Conservation (phyloP, 2,329 filamentous ascomycete species). For the Ascochyta rabiei region DNA sequence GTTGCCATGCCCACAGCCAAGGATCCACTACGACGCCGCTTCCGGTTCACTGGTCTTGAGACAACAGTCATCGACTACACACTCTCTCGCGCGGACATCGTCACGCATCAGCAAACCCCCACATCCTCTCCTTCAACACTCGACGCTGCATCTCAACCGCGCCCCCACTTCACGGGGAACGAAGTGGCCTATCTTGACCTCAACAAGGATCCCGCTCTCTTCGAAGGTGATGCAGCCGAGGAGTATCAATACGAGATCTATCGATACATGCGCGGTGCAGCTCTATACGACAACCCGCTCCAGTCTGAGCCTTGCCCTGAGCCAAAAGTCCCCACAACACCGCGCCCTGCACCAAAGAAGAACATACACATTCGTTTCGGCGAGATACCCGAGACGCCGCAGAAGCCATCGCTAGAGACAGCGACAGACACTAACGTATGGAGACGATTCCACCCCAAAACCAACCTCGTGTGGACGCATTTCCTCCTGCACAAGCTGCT, state of each 20-base stretch:
- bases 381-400: slow-evolving; percentile 7
- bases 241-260: slow-evolving; percentile 65
- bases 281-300: slow-evolving; percentile 54
- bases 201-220: slow-evolving; percentile 51
- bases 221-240: slow-evolving; percentile 53
- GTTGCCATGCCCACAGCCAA: slow-evolving; percentile 42
- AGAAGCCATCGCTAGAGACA: neutral
- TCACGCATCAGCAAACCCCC: slow-evolving; percentile 14
- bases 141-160: slow-evolving; percentile 2
- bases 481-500: slow-evolving; percentile 65
- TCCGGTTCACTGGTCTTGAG: slow-evolving; percentile 62
- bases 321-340: slow-evolving; percentile 14
- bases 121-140: slow-evolving; percentile 21
- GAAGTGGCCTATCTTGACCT: slow-evolving; percentile 56
- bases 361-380: slow-evolving; percentile 40
- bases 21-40: slow-evolving; percentile 44
- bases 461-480: slow-evolving; percentile 68
- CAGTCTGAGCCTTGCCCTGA: slow-evolving; percentile 17
- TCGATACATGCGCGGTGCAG: slow-evolving; percentile 56
- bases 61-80: slow-evolving; percentile 73
- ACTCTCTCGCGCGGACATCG: slow-evolving; percentile 64
- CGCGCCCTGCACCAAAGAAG: slow-evolving; percentile 32
- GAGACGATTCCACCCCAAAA: slow-evolving; percentile 62
- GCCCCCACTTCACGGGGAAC: neutral
- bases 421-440: slow-evolving; percentile 45